phyloP scores from a whole-genome alignment of 148 eudicot species.

The Amaranthus cruentus region DNA sequence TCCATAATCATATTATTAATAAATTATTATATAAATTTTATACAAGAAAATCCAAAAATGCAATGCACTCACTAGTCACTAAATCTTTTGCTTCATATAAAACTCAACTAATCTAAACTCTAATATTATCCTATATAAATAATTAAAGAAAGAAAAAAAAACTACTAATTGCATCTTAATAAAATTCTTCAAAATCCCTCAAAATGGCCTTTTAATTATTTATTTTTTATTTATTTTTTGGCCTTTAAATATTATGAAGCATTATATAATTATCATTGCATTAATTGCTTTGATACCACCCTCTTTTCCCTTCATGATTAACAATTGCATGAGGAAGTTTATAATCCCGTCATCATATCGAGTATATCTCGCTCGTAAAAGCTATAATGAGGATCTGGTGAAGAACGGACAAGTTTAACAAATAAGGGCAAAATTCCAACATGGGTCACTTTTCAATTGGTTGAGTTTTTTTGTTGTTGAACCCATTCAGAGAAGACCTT shows the following conservation, averaged over 20 bases:
- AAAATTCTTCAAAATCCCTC: background rate
- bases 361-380: no score
- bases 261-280: no score
- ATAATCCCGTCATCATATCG: no score
- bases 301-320: no score
- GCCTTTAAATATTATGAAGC: no score
- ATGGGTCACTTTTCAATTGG: background rate
- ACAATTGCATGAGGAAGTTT: no score
- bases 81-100: background rate
- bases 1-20: background rate
- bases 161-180: background rate
- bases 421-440: constrained; percentile 5
- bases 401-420: background rate
- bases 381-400: no score
- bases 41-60: constrained; percentile 13
- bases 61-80: background rate
- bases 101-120: constrained; percentile 15
- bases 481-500: constrained; percentile 51
- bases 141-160: background rate
- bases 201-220: background rate
- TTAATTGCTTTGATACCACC: no score
- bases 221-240: background rate
- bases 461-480: constrained; percentile 18
- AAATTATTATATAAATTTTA: background rate
- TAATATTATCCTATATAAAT: background rate